Conservation (phyloP, 345 rosid genomes). For the Gossypium bickii region DNA sequence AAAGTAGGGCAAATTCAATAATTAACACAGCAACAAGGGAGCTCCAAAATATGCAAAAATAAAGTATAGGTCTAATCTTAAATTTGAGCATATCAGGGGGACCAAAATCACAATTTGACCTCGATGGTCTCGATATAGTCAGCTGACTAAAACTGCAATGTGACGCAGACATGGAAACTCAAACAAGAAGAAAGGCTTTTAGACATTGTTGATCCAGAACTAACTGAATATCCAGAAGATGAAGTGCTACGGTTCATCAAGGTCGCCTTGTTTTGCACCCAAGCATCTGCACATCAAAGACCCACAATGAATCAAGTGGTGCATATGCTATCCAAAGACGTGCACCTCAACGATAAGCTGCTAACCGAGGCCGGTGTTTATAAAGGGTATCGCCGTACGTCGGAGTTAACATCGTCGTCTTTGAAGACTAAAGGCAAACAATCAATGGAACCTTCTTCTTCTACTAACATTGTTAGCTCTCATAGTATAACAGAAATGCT, state of each 20-base stretch:
- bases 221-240: conserved; percentile 47
- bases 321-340: conserved; percentile 74
- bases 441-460: conserved; percentile 26
- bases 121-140: background rate
- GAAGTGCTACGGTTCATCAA: conserved; percentile 64
- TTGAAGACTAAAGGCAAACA: conserved; percentile 41
- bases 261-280: conserved; percentile 85
- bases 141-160: conserved; percentile 9
- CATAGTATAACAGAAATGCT: conserved; percentile 41
- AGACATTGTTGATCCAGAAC: conserved; percentile 66
- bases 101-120: no score
- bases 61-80: no score
- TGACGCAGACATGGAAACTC: conserved; percentile 81
- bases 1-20: no score
- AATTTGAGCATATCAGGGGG: no score
- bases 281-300: conserved; percentile 60
- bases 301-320: conserved; percentile 83
- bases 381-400: conserved; percentile 9
- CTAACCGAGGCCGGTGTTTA: conserved; percentile 67
- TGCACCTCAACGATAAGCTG: conserved; percentile 56
- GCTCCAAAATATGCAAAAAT: no score
- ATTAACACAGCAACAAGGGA: no score
- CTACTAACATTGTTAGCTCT: conserved; percentile 20
- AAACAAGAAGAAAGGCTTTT: conserved; percentile 60
- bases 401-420: conserved; percentile 37